These are phyloP conservation scores for Botrytis fabae DNA, from an alignment of 2,329 filamentous ascomycete genomes.

Conservation along the genomic window DNA sequence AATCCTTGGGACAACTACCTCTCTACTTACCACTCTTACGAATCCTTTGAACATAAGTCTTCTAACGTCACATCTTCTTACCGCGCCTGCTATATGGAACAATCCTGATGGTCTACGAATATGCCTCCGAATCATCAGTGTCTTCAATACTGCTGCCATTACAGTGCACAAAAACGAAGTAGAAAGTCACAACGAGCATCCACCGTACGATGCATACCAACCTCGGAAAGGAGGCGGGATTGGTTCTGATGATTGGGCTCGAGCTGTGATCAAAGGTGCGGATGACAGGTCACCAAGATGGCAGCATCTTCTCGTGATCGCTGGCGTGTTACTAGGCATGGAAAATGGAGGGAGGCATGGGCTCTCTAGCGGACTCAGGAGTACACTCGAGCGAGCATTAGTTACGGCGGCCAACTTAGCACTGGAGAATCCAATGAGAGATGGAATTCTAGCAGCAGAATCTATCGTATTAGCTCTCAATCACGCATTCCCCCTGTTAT, in stretches of 20 bases:
- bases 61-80: slow-evolving; percentile 58
- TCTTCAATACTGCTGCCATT: slow-evolving; percentile 55
- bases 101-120: slow-evolving; percentile 52
- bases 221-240: slow-evolving; percentile 51
- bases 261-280: slow-evolving; percentile 43
- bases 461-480: slow-evolving; percentile 62
- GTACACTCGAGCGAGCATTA: slow-evolving; percentile 59
- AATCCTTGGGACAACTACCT: slow-evolving; percentile 53
- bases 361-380: slow-evolving; percentile 54
- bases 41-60: slow-evolving; percentile 61
- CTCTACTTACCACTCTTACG: slow-evolving; percentile 56
- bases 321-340: slow-evolving; percentile 61
- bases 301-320: slow-evolving; percentile 65
- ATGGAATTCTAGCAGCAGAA: slow-evolving; percentile 50
- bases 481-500: slow-evolving; percentile 61
- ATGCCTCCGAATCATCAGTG: slow-evolving; percentile 53
- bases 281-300: slow-evolving; percentile 63
- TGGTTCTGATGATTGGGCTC: slow-evolving; percentile 45
- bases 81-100: slow-evolving; percentile 58
- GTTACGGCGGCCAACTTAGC: slow-evolving; percentile 62
- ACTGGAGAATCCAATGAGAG: slow-evolving; percentile 51
- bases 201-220: slow-evolving; percentile 41
- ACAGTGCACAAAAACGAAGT: slow-evolving; percentile 41
- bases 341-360: slow-evolving; percentile 56
- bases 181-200: slow-evolving; percentile 29